These are phyloP conservation scores for Lasiosphaeria miniovina DNA, from an alignment of 495 filamentous ascomycete genomes.

Conservation along the genomic window DNA sequence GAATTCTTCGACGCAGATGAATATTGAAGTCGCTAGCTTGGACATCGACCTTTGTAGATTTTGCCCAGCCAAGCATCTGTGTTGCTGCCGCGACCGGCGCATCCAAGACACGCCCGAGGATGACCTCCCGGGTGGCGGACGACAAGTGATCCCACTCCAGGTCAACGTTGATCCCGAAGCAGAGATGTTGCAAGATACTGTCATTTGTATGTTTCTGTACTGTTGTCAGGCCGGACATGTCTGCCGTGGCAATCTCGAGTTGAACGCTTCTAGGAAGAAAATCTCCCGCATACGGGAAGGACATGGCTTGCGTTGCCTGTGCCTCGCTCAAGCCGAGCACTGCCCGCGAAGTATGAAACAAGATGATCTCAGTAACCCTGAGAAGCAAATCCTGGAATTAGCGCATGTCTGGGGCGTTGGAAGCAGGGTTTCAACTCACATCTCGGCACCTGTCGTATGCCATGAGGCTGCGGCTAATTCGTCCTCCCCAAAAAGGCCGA, in stretches of 20 bases:
- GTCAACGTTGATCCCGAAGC: conserved; percentile 21
- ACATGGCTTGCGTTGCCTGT: conserved; percentile 16
- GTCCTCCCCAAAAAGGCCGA: conserved; percentile 10
- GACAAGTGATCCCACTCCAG: conserved; percentile 16
- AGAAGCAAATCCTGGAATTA: background rate
- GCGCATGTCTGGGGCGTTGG: background rate
- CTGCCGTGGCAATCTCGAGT: conserved; percentile 16
- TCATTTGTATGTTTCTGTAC: conserved; percentile 8
- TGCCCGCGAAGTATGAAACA: conserved; percentile 19
- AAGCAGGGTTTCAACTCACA: background rate
- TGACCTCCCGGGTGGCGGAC: conserved; percentile 10
- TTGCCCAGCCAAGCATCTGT: conserved; percentile 10
- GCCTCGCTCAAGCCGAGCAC: conserved; percentile 5
- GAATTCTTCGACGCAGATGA: conserved; percentile 7
- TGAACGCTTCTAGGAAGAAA: conserved; percentile 10
- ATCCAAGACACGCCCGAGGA: conserved; percentile 16
- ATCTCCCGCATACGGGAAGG: conserved; percentile 8
- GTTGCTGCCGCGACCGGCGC: background rate
- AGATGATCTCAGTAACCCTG: conserved; percentile 13
- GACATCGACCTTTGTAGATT: background rate
- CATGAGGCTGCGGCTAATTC: conserved; percentile 4
- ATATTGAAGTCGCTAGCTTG: conserved; percentile 22
- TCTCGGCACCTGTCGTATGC: conserved; percentile 5
- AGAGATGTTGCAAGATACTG: conserved; percentile 19
- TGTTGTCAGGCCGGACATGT: conserved; percentile 1